These are phyloP conservation scores for Alternaria dauci DNA, from an alignment of 2,329 filamentous ascomycete species.

Conservation along the genomic window DNA sequence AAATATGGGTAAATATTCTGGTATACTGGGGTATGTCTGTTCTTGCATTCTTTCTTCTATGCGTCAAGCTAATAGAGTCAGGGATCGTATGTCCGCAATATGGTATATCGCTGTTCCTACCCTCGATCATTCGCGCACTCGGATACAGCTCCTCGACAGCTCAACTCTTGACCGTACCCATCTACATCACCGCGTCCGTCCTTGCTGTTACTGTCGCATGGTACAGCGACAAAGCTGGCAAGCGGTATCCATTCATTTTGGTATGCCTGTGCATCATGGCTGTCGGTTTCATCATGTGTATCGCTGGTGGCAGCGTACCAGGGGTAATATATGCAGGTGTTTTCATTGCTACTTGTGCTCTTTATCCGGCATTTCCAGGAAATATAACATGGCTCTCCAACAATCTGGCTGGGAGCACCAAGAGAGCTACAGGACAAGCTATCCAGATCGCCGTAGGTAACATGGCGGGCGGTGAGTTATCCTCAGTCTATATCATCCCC, in stretches of 20 bases:
- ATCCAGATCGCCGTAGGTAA: slow-evolving; percentile 62
- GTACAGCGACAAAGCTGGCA: slow-evolving; percentile 42
- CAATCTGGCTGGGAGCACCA: slow-evolving; percentile 63
- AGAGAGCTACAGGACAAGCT: slow-evolving; percentile 59
- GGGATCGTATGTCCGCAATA: slow-evolving; percentile 52
- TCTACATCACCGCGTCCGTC: slow-evolving; percentile 52
- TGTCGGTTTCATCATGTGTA: slow-evolving; percentile 51
- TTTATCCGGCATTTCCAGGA: slow-evolving; percentile 51
- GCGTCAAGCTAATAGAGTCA: slow-evolving; percentile 16
- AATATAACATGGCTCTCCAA: slow-evolving; percentile 63
- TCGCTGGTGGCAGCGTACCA: slow-evolving; percentile 39
- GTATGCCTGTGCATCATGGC: slow-evolving; percentile 44
- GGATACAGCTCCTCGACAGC: slow-evolving; percentile 52
- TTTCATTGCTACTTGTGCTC: slow-evolving; percentile 48
- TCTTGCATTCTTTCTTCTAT: slow-evolving; percentile 9
- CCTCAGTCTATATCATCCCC: neutral
- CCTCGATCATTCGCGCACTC: slow-evolving; percentile 58
- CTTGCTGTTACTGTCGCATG: slow-evolving; percentile 46
- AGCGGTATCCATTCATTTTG: slow-evolving; percentile 48
- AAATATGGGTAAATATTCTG: slow-evolving; percentile 61
- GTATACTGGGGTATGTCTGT: slow-evolving; percentile 67
- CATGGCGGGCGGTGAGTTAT: slow-evolving; percentile 44
- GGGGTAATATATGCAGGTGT: slow-evolving; percentile 50
- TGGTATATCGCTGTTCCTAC: slow-evolving; percentile 52
- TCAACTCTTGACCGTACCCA: slow-evolving; percentile 55